phyloP scores from a whole-genome alignment of 75 land plant species.

The Picea glauca region DNA sequence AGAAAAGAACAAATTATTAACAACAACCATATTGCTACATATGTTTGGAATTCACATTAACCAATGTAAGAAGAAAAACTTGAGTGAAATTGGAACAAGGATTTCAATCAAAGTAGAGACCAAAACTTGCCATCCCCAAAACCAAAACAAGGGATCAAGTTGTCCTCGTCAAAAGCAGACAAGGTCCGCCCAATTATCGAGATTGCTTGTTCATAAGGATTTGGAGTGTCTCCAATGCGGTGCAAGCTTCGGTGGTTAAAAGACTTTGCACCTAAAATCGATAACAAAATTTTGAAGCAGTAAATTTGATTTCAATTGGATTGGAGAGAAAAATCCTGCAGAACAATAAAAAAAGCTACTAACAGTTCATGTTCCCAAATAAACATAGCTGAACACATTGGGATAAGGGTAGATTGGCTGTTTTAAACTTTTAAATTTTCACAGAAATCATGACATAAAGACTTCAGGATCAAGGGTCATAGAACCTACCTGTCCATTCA shows the following conservation, averaged over 20 bases:
- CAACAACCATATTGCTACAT: neutral
- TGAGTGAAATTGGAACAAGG: constrained; percentile 39
- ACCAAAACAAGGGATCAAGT: constrained; percentile 89
- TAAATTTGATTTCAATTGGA: neutral
- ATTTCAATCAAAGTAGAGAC: constrained; percentile 46
- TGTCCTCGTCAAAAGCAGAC: constrained; percentile 85
- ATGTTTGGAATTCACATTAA: neutral
- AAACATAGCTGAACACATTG: constrained; percentile 58
- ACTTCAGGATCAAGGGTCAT: neutral
- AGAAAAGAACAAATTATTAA: neutral
- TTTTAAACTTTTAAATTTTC: constrained; percentile 47
- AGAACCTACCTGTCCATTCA: constrained; percentile 72
- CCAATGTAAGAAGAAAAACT: neutral
- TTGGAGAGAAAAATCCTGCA: neutral
- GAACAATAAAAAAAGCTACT: neutral
- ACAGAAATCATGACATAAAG: neutral
- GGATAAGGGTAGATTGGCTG: constrained; percentile 59
- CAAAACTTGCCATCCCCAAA: constrained; percentile 78
- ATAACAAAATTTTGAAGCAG: neutral
- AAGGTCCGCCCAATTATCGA: constrained; percentile 82
- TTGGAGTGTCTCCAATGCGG: constrained; percentile 52
- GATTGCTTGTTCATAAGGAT: constrained; percentile 91
- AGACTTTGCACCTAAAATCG: constrained; percentile 46
- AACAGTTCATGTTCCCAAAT: constrained; percentile 59
- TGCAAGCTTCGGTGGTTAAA: constrained; percentile 58